phyloP scores from a whole-genome alignment of 129 eudicot genomes.

The Artemisia tridentata region DNA sequence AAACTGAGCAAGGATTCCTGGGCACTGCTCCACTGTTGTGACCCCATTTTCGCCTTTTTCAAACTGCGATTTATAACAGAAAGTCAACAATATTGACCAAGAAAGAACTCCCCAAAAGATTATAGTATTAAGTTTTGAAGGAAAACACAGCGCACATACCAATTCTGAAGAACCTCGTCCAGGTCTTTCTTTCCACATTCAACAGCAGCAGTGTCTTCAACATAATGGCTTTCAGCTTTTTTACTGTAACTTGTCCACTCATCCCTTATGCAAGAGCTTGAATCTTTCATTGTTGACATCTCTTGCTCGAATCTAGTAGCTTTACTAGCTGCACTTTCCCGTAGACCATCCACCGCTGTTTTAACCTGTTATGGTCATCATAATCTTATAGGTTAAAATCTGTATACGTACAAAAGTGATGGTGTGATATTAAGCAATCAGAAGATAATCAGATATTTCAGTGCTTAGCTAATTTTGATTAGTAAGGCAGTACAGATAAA shows the following conservation, averaged over 20 bases:
- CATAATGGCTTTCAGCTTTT: constrained; percentile 65
- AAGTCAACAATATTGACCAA: background rate
- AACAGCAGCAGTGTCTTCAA: constrained; percentile 77
- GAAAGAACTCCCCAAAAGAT: background rate
- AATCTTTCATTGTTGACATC: constrained; percentile 83
- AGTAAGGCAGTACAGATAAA: too few relatives aligned
- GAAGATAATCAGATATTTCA: too few relatives aligned
- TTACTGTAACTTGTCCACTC: constrained; percentile 67
- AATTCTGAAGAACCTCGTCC: constrained; percentile 68
- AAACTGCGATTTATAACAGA: constrained; percentile 37
- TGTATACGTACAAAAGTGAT: background rate
- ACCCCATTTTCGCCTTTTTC: constrained; percentile 75
- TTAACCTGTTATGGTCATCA: constrained; percentile 47
- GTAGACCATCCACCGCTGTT: constrained; percentile 68
- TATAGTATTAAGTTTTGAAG: background rate
- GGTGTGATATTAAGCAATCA: background rate
- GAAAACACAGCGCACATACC: constrained; percentile 37
- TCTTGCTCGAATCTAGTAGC: constrained; percentile 66
- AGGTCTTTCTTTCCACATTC: constrained; percentile 80
- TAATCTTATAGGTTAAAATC: background rate
- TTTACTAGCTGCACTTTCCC: constrained; percentile 72
- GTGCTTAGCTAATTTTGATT: too few relatives aligned
- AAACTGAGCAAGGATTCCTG: constrained; percentile 80
- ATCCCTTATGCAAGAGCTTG: constrained; percentile 50
- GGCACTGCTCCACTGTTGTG: constrained; percentile 87